phyloP scores from a whole-genome alignment of 495 filamentous ascomycete genomes.

The Hypoxylon intermedium region DNA sequence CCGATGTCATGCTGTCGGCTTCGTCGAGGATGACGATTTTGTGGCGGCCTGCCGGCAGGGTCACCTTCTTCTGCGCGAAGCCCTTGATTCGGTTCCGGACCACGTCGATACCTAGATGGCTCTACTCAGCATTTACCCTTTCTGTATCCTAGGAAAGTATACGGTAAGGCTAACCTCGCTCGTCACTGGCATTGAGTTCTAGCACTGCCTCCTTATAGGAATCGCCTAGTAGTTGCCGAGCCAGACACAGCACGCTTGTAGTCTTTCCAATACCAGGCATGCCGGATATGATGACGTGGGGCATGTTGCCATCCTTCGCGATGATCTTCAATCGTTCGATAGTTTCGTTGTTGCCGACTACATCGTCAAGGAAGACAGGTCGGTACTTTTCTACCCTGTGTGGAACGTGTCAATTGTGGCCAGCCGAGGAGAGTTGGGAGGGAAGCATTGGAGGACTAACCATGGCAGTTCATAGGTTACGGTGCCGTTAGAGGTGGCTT shows the following conservation, averaged over 20 bases:
- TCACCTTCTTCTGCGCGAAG: conserved; percentile 99
- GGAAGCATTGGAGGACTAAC: too few species aligned
- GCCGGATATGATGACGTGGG: conserved; percentile 97
- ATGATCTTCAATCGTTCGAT: conserved; percentile 98
- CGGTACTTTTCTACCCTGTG: conserved; percentile 98
- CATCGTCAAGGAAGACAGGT: conserved; percentile 90
- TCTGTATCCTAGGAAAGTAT: background rate
- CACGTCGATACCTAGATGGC: conserved; percentile 81
- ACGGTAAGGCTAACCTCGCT: conserved; percentile 68
- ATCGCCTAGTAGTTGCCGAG: conserved; percentile 88
- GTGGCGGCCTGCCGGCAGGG: conserved; percentile 85
- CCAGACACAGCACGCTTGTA: conserved; percentile 92
- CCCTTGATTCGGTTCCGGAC: conserved; percentile 98
- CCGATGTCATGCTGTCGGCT: conserved; percentile 96
- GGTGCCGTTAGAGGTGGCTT: conserved; percentile 67
- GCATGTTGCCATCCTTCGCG: conserved; percentile 99
- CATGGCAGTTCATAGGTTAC: conserved; percentile 89
- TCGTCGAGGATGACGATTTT: conserved; percentile 98
- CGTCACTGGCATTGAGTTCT: conserved; percentile 94
- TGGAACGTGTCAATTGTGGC: conserved; percentile 20
- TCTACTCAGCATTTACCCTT: conserved; percentile 3
- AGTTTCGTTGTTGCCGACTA: conserved; percentile 97
- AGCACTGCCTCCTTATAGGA: conserved; percentile 97
- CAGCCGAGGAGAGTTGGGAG: background rate
- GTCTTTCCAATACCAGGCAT: conserved; percentile 99